A percentile compares a stretch with the other conserved stretches of the same genome.
Conservation (phyloP, 169 alveolate species). For the Besnoitia besnoiti region DNA sequence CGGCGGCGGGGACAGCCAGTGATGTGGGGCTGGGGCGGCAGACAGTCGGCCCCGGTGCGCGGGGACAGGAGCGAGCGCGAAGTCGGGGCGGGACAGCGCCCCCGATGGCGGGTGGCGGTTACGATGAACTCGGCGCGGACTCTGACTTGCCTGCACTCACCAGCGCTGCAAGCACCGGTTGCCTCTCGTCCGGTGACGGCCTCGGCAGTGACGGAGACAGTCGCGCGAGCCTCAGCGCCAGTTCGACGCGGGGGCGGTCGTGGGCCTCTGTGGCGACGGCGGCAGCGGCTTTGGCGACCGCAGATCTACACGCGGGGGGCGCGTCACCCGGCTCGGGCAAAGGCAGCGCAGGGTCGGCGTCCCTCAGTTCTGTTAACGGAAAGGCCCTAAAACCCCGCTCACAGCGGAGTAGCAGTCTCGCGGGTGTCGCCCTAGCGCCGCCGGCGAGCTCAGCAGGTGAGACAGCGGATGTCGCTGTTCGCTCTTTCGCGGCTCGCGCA, state of each 20-base stretch:
- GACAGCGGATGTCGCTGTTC: too few species aligned
- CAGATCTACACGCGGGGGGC: neutral
- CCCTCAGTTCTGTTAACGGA: too few species aligned
- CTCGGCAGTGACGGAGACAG: neutral
- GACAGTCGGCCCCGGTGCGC: too few species aligned
- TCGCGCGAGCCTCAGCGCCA: neutral
- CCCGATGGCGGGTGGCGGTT: neutral
- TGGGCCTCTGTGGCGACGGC: neutral
- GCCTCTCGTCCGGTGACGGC: too few species aligned
- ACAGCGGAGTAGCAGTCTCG: neutral
- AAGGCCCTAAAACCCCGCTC: neutral
- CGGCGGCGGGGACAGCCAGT: too few species aligned
- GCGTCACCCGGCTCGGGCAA: neutral
- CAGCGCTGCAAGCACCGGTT: too few species aligned
- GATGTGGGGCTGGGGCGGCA: too few species aligned
- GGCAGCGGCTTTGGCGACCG: neutral
- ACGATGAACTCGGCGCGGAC: neutral
- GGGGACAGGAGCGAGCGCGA: neutral
- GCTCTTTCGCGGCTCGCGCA: too few species aligned
- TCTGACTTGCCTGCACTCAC: too few species aligned
- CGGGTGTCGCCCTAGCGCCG: neutral
- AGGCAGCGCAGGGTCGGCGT: neutral
- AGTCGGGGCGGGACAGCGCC: too few species aligned
- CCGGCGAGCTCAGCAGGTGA: neutral
- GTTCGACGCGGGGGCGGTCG: neutral